These are phyloP conservation scores for Alternaria burnsii DNA, from an alignment of 2,329 filamentous ascomycete species.

Conservation along the genomic window DNA sequence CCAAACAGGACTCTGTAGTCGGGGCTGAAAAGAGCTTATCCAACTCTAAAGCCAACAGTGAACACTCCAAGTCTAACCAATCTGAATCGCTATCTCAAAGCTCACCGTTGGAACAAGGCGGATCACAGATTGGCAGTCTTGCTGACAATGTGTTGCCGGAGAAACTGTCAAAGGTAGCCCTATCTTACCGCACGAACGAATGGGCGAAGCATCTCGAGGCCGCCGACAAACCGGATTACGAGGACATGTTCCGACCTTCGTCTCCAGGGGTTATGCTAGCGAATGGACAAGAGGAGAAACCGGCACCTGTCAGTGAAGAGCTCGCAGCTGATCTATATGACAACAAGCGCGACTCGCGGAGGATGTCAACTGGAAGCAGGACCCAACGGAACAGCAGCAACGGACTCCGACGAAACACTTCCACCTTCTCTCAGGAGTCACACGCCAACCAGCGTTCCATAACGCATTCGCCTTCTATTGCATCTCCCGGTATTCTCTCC, in stretches of 20 bases:
- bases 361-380: constrained; percentile 33
- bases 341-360: constrained; percentile 34
- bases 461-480: constrained; percentile 30
- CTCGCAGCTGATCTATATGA: constrained; percentile 31
- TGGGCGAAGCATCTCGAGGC: constrained; percentile 90
- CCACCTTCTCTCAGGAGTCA: constrained; percentile 34
- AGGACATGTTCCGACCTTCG: constrained; percentile 63
- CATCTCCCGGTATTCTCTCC: constrained; percentile 27
- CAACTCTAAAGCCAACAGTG: constrained; percentile 25
- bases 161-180: constrained; percentile 77
- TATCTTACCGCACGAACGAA: constrained; percentile 90
- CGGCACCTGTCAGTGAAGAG: constrained; percentile 59
- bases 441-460: constrained; percentile 22
- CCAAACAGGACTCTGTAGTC: constrained; percentile 21
- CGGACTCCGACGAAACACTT: constrained; percentile 30
- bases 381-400: constrained; percentile 29
- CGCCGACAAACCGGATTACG: constrained; percentile 75
- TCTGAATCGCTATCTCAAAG: constrained; percentile 43
- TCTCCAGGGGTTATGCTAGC: constrained; percentile 55
- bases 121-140: constrained; percentile 56
- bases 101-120: constrained; percentile 36
- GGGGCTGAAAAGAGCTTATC: constrained; percentile 33
- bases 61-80: constrained; percentile 51
- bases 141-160: constrained; percentile 67
- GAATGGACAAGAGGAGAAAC: constrained; percentile 57